Percentiles rank a stretch among this genome's conserved stretches.
Conservation (phyloP, 2,329 filamentous ascomycete species). For the Pseudocercospora musae region DNA sequence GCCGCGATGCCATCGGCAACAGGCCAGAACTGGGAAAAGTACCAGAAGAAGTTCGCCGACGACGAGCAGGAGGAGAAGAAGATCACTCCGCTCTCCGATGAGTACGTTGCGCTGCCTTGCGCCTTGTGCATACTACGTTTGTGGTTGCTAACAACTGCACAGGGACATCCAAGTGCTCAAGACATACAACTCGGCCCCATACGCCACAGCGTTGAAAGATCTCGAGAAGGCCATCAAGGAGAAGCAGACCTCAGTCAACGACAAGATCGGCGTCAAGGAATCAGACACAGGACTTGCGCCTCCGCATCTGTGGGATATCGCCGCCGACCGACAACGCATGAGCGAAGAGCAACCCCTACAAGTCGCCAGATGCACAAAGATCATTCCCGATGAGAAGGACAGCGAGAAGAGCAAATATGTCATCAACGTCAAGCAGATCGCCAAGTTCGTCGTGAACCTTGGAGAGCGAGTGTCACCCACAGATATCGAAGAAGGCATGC, state of each 20-base stretch:
- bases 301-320: conserved; percentile 97
- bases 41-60: conserved; percentile 93
- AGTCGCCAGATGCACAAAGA: conserved; percentile 97
- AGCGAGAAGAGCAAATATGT: conserved; percentile 99
- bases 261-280: conserved; percentile 91
- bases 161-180: conserved; percentile 99
- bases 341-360: conserved; percentile 96
- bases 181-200: conserved; percentile 96
- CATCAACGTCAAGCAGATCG: conserved; percentile 99
- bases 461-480: conserved; percentile 95
- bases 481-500: conserved; percentile 99
- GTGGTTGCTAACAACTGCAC: conserved; percentile 15
- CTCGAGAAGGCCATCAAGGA: conserved; percentile 99
- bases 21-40: conserved; percentile 96
- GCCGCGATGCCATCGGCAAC: conserved; percentile 82
- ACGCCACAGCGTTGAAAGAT: conserved; percentile 89
- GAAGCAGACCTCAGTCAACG: conserved; percentile 95
- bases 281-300: conserved; percentile 97
- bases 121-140: neutral
- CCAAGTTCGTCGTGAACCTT: conserved; percentile 97
- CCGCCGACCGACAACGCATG: conserved; percentile 97
- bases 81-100: conserved; percentile 93
- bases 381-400: conserved; percentile 95
- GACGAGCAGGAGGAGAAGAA: conserved; percentile 99
- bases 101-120: conserved; percentile 59